Base-by-base conservation (phyloP, 2,329 filamentous ascomycete genomes). In the Penicillium sp. region DNA sequence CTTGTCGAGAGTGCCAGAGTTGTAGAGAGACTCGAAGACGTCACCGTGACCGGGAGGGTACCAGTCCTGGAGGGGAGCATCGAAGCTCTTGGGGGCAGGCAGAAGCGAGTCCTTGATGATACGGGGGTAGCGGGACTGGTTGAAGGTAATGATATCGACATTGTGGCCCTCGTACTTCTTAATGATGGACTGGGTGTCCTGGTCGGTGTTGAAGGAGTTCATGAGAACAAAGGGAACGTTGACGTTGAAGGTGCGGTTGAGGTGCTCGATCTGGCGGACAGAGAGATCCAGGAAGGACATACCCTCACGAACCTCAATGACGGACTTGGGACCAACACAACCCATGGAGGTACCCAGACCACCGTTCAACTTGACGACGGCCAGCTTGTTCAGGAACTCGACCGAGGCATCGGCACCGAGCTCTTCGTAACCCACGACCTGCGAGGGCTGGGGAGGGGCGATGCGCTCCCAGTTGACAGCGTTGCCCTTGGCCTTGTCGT, bases 101-200 rank as follows among this genome's bases (percentile, higher is more conserved):
- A 99, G 91, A 58, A 97, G 89, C 49, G 95, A 99, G 84, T 99
- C 95, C 88, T 97, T 98, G 83, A 93, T 89, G 78, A 99, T 92
- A 86, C 95, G 91, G 71, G 95, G 95, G 85, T 98, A 99, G 74
- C 93, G 88, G 68, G 95, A 99, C 84, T 99, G 95, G 87, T 99
- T 99, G 89, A 99, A 99, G 79, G 95, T 98, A 79, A 98, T 86
- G 80, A 99, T 98, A 78, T 99, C 95, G 76, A 99, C 96, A 80
- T 97, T 97, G 88, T 99, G 95, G 68, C 95, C 95, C 85, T 99
- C 94, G 83, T 98, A 99, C 86, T 99, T 99, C 89, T 99, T 99
- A 86, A 99, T 99, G 83, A 99, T 99, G 82, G 92, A 93, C 66
- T 93, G 93, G 56, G 95, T 99, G 78, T 99, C 95, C 74, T 94